Evolutionary conservation across 2,329 filamentous ascomycete species (phyloP).

Genomic region (Monosporascus sp.): DNA sequence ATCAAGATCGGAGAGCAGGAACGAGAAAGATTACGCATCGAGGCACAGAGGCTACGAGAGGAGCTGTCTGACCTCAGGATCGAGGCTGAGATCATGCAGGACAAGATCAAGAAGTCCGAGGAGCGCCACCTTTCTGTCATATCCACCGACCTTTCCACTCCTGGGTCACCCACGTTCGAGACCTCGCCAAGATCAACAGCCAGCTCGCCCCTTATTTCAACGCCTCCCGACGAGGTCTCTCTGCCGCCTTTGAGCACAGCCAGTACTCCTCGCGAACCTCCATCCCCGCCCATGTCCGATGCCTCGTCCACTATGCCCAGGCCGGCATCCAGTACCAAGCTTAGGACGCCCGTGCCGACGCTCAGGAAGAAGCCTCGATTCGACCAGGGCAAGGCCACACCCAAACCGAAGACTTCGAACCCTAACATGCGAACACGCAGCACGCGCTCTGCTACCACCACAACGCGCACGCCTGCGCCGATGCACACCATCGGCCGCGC

Average conservation of each 20-base stretch:
- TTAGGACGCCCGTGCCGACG: slow-evolving; percentile 29
- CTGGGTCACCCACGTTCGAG: slow-evolving; percentile 69
- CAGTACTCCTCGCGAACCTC: slow-evolving; percentile 71
- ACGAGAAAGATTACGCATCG: slow-evolving; percentile 81
- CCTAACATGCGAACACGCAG: slow-evolving; percentile 32
- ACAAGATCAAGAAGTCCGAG: slow-evolving; percentile 78
- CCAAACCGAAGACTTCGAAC: slow-evolving; percentile 41
- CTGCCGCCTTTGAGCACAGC: slow-evolving; percentile 44
- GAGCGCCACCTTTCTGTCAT: slow-evolving; percentile 53
- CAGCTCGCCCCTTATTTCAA: slow-evolving; percentile 85
- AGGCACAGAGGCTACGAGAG: slow-evolving; percentile 82
- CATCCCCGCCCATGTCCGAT: slow-evolving; percentile 91
- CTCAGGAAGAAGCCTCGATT: slow-evolving; percentile 44
- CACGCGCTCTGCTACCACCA: slow-evolving; percentile 42
- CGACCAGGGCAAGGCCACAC: slow-evolving; percentile 47
- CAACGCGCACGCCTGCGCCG: slow-evolving; percentile 40
- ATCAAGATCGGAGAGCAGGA: slow-evolving; percentile 89
- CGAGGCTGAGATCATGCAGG: slow-evolving; percentile 87
- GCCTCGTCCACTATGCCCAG: slow-evolving; percentile 59
- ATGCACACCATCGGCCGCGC: slow-evolving; percentile 41
- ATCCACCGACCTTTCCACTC: slow-evolving; percentile 57
- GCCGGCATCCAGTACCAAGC: slow-evolving; percentile 39
- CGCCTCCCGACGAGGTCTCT: slow-evolving; percentile 72
- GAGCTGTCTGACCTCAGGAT: slow-evolving; percentile 92
- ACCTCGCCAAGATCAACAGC: slow-evolving; percentile 77